phyloP scores from a whole-genome alignment of 1,284 basidiomycete species.

The Paramarasmius palmivorus region DNA sequence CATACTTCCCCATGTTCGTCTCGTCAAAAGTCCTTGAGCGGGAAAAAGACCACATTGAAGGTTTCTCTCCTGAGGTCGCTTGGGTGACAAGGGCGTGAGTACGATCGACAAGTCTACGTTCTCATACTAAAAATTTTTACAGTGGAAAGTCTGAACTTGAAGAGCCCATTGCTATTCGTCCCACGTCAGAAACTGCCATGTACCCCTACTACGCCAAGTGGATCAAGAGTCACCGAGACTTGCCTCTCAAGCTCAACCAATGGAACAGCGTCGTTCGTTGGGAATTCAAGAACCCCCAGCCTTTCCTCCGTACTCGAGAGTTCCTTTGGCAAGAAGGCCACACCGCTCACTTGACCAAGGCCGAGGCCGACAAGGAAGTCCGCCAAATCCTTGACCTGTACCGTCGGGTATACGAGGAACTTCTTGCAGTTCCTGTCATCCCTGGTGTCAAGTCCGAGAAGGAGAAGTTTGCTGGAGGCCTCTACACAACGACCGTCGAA shows the following conservation, averaged over 20 bases:
- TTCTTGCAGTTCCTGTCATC: slow-evolving; percentile 96
- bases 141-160: slow-evolving; percentile 93
- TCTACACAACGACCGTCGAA: slow-evolving; percentile 98
- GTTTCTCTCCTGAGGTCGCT: slow-evolving; percentile 99
- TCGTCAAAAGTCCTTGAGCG: slow-evolving; percentile 91
- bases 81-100: slow-evolving; percentile 96
- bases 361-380: slow-evolving; percentile 91
- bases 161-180: slow-evolving; percentile 89
- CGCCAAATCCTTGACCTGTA: slow-evolving; percentile 95
- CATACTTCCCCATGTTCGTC: slow-evolving; percentile 99
- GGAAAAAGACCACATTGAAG: slow-evolving; percentile 99
- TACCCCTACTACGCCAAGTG: slow-evolving; percentile 89
- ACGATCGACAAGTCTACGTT: not conserved
- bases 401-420: slow-evolving; percentile 93
- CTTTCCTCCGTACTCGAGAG: slow-evolving; percentile 98
- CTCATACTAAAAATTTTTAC: slow-evolving; percentile 7
- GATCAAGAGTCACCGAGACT: slow-evolving; percentile 97
- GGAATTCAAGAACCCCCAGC: slow-evolving; percentile 99
- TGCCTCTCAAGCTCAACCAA: slow-evolving; percentile 96
- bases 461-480: slow-evolving; percentile 97
- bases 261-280: slow-evolving; percentile 99
- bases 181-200: slow-evolving; percentile 17
- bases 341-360: slow-evolving; percentile 89
- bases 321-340: slow-evolving; percentile 99
- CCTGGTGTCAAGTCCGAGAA: slow-evolving; percentile 98